Evolutionary conservation across 202 grass and related monocot genomes (phyloP).

Genomic region (Brachypodium distachyon): DNA sequence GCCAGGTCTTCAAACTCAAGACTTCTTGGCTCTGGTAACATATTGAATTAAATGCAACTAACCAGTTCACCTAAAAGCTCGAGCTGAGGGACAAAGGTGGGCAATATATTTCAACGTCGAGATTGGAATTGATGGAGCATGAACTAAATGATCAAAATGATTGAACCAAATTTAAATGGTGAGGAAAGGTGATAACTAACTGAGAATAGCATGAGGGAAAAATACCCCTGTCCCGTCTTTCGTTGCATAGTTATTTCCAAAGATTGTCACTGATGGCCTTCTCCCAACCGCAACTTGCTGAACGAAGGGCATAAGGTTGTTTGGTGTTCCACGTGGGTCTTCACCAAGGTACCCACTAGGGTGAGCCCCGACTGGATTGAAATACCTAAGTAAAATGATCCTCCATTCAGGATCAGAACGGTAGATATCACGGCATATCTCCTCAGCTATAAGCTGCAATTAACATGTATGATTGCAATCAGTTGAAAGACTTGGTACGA

Average conservation of each 20-base stretch:
- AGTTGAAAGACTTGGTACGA: neutral
- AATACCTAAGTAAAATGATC: slow-evolving; percentile 94
- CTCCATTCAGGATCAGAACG: slow-evolving; percentile 70
- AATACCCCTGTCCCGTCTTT: slow-evolving; percentile 93
- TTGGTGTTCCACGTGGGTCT: slow-evolving; percentile 86
- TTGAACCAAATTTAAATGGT: neutral
- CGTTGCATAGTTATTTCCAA: slow-evolving; percentile 85
- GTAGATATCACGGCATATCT: slow-evolving; percentile 86
- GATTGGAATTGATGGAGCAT: neutral
- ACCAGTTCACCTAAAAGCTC: too few species aligned
- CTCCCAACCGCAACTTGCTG: slow-evolving; percentile 99
- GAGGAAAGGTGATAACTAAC: neutral
- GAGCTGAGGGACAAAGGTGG: too few species aligned
- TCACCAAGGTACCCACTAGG: slow-evolving; percentile 90
- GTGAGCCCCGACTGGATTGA: slow-evolving; percentile 93
- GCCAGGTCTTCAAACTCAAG: too few species aligned
- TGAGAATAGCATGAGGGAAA: slow-evolving; percentile 7
- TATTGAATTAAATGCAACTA: too few species aligned
- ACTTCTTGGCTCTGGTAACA: too few species aligned
- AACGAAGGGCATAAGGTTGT: slow-evolving; percentile 98
- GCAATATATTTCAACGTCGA: too few species aligned
- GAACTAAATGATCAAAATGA: neutral
- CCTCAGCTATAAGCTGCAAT: slow-evolving; percentile 80
- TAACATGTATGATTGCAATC: slow-evolving; percentile 21
- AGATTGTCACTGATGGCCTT: slow-evolving; percentile 75